These are phyloP conservation scores for Salix exigua DNA, from an alignment of 345 rosid species.

Conservation along the genomic window DNA sequence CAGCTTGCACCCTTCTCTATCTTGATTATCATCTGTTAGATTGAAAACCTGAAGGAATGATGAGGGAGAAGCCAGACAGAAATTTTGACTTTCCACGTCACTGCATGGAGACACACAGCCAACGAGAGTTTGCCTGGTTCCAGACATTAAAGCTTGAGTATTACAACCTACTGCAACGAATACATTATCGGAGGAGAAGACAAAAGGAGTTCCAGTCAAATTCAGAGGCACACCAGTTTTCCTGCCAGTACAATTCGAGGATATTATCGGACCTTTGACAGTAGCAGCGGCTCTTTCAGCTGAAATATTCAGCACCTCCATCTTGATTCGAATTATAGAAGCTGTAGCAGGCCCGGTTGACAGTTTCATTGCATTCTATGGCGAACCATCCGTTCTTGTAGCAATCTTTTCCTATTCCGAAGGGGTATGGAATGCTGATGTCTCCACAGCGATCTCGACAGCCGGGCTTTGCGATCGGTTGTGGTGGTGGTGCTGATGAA, in stretches of 20 bases:
- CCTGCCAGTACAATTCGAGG: not conserved
- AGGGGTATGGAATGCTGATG: constrained; percentile 13
- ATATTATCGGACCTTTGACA: not conserved
- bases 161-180: constrained; percentile 13
- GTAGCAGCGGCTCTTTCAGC: not conserved
- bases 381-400: not conserved
- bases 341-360: not conserved
- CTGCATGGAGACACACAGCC: not conserved
- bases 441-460: constrained; percentile 10
- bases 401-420: constrained; percentile 9
- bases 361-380: not conserved
- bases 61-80: not conserved
- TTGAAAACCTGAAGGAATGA: not conserved
- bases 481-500: not conserved
- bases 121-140: not conserved
- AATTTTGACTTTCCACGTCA: not conserved
- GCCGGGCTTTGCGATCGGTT: not conserved
- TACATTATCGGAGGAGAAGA: not conserved
- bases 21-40: not conserved
- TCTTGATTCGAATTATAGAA: not conserved
- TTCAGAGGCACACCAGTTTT: not conserved
- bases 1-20: not conserved
- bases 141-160: not conserved
- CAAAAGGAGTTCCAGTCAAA: constrained; percentile 1
- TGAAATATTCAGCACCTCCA: not conserved